phyloP scores from a whole-genome alignment of 805 yeast species.

The Suhomyces faveliae region DNA sequence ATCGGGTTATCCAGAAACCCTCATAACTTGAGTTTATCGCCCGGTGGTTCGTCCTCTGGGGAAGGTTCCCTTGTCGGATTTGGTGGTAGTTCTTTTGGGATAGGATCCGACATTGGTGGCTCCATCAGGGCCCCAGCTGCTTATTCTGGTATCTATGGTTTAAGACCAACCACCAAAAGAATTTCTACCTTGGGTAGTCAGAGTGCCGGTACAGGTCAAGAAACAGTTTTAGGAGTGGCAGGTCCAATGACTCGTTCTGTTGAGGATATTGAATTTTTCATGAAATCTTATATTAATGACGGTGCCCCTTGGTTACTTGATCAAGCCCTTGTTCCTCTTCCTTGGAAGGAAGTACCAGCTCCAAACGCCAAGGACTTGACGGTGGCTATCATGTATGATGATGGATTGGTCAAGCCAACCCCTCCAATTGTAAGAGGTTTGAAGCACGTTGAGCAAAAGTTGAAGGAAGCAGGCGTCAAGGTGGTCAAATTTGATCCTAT shows the following conservation, averaged over 20 bases:
- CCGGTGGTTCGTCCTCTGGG: slow-evolving; percentile 77
- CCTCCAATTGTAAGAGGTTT: slow-evolving; percentile 61
- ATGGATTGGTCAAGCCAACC: slow-evolving; percentile 63
- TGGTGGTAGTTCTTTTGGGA: slow-evolving; percentile 60
- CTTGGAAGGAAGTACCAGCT: slow-evolving; percentile 49
- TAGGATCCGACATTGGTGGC: slow-evolving; percentile 74
- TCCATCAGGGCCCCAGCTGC: slow-evolving; percentile 70
- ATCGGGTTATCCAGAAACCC: slow-evolving; percentile 61
- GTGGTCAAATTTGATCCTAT: slow-evolving; percentile 59
- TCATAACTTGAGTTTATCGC: slow-evolving; percentile 52
- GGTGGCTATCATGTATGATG: slow-evolving; percentile 62
- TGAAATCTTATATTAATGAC: slow-evolving; percentile 56
- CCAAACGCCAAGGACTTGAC: slow-evolving; percentile 47
- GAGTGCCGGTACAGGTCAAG: slow-evolving; percentile 61
- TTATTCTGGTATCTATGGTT: slow-evolving; percentile 58
- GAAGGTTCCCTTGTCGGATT: slow-evolving; percentile 64
- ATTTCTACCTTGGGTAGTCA: slow-evolving; percentile 43
- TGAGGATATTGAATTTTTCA: slow-evolving; percentile 67
- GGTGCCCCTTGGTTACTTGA: slow-evolving; percentile 66
- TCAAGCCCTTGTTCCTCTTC: slow-evolving; percentile 46
- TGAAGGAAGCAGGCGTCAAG: slow-evolving; percentile 57
- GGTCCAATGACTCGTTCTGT: slow-evolving; percentile 68
- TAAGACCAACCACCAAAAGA: slow-evolving; percentile 61
- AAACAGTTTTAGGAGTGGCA: slow-evolving; percentile 60
- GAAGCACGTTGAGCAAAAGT: slow-evolving; percentile 50